Base-by-base conservation (phyloP, 2,329 filamentous ascomycete genomes). In the Colletotrichum chrysophilum region DNA sequence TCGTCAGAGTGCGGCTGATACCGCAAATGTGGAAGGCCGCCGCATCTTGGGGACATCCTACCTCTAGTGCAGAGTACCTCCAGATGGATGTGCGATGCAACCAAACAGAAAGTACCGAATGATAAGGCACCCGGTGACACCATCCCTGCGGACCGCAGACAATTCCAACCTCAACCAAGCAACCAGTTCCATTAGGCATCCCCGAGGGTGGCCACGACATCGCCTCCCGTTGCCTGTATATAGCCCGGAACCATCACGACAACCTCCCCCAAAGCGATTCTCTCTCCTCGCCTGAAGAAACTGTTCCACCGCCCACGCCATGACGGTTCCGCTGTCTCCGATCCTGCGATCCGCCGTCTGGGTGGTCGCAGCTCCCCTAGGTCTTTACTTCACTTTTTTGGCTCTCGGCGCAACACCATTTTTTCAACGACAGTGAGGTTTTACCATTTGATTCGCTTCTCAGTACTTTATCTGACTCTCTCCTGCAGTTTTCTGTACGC, bases 401-500 rank as follows among this genome's bases (percentile, higher is more conserved):
- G 85, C 89, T 4, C 85, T 94, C 12, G 86, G 94, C 74, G 90
- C 93, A 16, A 92, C 91, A 80, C 93, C 95, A 4, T 91, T 89
- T 79, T 87, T 98, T 68, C 96, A 98, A 83, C 89, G 94, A 86
- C 92, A 96, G 96, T 98, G 88, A 86, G 93, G 84, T 24, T n/a
- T 34, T 14, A 6, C 24, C n/a, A 56, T 2, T 30, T 30, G 7
- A 13, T 30, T 7, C 4, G 24, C 14, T 18, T 13, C 9, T 9
- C 12, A 10, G n/a, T 9, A 5, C n/a, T 24, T 14, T 30, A 5
- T 13, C 26, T 76, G 7, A 55, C 4, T 13, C 2, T 30, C 6
- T n/a, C 14, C n/a, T 24, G 4, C 79, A 97, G 96, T 81, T 93
- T 94, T 28, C 84, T 98, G 7, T 99, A 98, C 83, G 93, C 94